These are phyloP conservation scores for Apophysomyces ossiformis DNA, from an alignment of 371 early-diverging fungal species.

Conservation along the genomic window DNA sequence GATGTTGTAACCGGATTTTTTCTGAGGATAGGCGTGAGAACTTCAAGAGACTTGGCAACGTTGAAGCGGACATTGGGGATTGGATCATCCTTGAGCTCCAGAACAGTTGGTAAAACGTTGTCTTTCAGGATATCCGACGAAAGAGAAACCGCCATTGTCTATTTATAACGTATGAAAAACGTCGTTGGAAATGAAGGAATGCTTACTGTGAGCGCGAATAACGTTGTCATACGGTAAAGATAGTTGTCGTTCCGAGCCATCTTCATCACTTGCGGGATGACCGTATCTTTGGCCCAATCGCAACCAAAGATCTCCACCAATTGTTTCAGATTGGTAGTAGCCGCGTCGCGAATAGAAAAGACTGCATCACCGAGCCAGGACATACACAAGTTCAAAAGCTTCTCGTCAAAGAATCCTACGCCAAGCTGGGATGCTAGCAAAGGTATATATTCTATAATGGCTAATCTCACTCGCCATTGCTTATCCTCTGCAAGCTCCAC, in stretches of 20 bases:
- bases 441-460: conserved; percentile 98
- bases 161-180: conserved; percentile 1
- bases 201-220: conserved; percentile 92
- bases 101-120: conserved; percentile 85
- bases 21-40: conserved; percentile 80
- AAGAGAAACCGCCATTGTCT: conserved; percentile 87
- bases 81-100: conserved; percentile 84
- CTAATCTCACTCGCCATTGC: conserved; percentile 98
- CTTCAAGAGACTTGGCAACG: conserved; percentile 93
- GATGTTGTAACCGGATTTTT: conserved; percentile 61
- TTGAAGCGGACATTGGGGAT: conserved; percentile 99
- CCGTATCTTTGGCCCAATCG: conserved; percentile 95
- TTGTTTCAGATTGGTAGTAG: conserved; percentile 89
- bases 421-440: conserved; percentile 95
- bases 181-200: background rate
- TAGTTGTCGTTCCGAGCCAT: conserved; percentile 91
- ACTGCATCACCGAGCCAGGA: conserved; percentile 96
- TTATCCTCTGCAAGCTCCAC: conserved; percentile 98
- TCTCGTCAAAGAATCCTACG: conserved; percentile 95
- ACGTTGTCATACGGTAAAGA: conserved; percentile 95
- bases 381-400: conserved; percentile 92
- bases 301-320: conserved; percentile 97
- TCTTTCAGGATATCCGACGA: conserved; percentile 90
- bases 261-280: conserved; percentile 92
- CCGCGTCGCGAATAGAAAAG: conserved; percentile 97